These are phyloP conservation scores for Fusarium succisae DNA, from an alignment of 2,329 filamentous ascomycete genomes.

Conservation along the genomic window DNA sequence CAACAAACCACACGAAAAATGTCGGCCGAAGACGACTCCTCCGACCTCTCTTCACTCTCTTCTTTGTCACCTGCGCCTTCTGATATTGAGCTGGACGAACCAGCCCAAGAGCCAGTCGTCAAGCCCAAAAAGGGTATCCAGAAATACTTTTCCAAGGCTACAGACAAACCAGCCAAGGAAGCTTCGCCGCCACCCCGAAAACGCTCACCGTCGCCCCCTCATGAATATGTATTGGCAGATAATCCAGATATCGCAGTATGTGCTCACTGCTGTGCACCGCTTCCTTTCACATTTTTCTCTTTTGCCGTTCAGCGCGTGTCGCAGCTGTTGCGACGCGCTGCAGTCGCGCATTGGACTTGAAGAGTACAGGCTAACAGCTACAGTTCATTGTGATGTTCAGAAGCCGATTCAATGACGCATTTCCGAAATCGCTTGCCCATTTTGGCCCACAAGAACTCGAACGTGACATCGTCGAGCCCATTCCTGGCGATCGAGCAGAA, in stretches of 20 bases:
- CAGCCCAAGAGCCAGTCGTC: slow-evolving; percentile 46
- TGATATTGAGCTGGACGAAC: slow-evolving; percentile 62
- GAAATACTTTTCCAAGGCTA: slow-evolving; percentile 72
- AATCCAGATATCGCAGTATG: slow-evolving; percentile 92
- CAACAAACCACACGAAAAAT: slow-evolving; percentile 53
- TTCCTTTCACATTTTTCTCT: slow-evolving; percentile 35
- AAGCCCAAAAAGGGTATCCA: slow-evolving; percentile 68
- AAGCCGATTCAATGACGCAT: slow-evolving; percentile 88
- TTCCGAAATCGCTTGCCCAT: slow-evolving; percentile 86
- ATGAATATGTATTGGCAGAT: slow-evolving; percentile 89
- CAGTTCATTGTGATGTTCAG: slow-evolving; percentile 99
- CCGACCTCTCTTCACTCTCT: slow-evolving; percentile 69
- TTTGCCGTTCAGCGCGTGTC: slow-evolving; percentile 49
- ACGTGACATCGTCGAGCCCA: slow-evolving; percentile 78
- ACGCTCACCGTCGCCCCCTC: slow-evolving; percentile 85
- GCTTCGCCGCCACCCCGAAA: slow-evolving; percentile 76
- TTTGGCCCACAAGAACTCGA: slow-evolving; percentile 97
- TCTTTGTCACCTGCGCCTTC: slow-evolving; percentile 57
- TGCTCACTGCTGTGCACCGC: slow-evolving; percentile 43
- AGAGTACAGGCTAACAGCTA: slow-evolving; percentile 48
- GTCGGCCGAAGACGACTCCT: slow-evolving; percentile 69
- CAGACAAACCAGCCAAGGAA: slow-evolving; percentile 63
- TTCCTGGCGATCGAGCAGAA: slow-evolving; percentile 87
- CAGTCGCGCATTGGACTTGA: slow-evolving; percentile 57
- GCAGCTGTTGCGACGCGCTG: slow-evolving; percentile 58